A percentile compares a stretch with the other conserved stretches of the same genome.
phyloP scores from a whole-genome alignment of 495 filamentous ascomycete genomes.

The Tuber calosporum region DNA sequence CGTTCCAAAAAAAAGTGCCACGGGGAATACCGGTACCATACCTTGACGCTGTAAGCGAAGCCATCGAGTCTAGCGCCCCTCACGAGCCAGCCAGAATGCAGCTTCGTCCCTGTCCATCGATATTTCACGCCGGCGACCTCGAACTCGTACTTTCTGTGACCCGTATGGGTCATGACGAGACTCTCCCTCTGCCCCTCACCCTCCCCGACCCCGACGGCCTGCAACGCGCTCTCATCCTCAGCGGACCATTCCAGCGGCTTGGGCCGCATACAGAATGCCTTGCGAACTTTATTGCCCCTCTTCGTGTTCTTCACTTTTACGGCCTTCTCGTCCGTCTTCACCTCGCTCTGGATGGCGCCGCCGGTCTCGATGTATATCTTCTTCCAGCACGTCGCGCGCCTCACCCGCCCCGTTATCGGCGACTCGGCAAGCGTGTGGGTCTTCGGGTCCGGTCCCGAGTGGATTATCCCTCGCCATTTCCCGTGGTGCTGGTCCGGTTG shows the following conservation, averaged over 20 bases:
- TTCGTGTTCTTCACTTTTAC: constrained; percentile 14
- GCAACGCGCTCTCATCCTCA: constrained; percentile 20
- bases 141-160: constrained; percentile 30
- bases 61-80: constrained; percentile 17
- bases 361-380: constrained; percentile 25
- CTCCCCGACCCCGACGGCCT: constrained; percentile 8
- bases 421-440: constrained; percentile 21
- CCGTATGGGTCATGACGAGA: constrained; percentile 19
- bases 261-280: constrained; percentile 12
- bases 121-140: constrained; percentile 21
- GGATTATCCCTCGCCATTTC: constrained; percentile 21
- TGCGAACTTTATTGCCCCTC: constrained; percentile 7
- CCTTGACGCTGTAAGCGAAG: constrained; percentile 21
- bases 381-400: constrained; percentile 19
- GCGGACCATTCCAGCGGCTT: constrained; percentile 25
- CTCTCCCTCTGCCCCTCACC: not conserved
- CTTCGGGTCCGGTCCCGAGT: constrained; percentile 28
- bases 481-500: not conserved
- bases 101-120: constrained; percentile 29
- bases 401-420: constrained; percentile 23
- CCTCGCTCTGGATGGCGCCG: constrained; percentile 24
- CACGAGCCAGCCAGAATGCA: constrained; percentile 28
- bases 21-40: too few species aligned
- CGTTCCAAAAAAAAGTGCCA: too few species aligned
- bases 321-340: constrained; percentile 25